Evolutionary conservation across 495 filamentous ascomycete genomes (phyloP), one percentile per base, ranked within the genome.

Genomic region (Aspergillus ellipticus): DNA sequence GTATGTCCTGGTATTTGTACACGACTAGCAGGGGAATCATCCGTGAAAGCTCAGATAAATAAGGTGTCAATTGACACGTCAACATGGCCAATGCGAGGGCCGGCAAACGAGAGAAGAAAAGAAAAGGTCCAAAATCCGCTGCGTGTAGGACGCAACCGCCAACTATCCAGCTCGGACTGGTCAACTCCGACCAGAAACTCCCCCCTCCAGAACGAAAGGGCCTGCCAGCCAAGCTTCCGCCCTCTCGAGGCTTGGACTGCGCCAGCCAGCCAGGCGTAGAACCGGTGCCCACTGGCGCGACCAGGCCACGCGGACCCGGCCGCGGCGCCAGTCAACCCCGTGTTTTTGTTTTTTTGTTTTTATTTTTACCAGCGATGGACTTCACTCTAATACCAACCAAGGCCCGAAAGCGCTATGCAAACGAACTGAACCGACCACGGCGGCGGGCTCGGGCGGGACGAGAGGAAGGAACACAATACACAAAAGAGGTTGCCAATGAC

Each of bases 1-100:
- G 35, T 39, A 39, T 39, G 35, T 39, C 35, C 52, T 61, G 51
- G 51, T 60, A 60, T 62, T 61, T 62, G 49, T 65, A 62, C 59
- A 65, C 33, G 49, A 56, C 56, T 53, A 58, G 22, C 20, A 33
- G 56, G 62, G 62, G 55, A 65, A 65, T 65, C 62, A 65, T 57
- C 62, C 58, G 42, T 55, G 39, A 31, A 35, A 46, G 55, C 52
- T 54, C 53, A 56, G n/a, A n/a, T n/a, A 42, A 60, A 19, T 21
- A 33, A 35, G n/a, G 28, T 31, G 49, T 47, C 21, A 60, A 53
- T 53, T 7, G 31, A 33, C 11, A 16, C 45, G 57, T 24, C 13
- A 53, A 45, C 42, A n/a, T n/a, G n/a, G n/a, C n/a, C n/a, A n/a
- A n/a, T n/a, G n/a, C n/a, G 39, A 24, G 28, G 28, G 53, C 7